Evolutionary conservation across 352 stramenopile species (phyloP), one percentile per base, ranked within the genome.

Genomic region (Pythium guiyangense): DNA sequence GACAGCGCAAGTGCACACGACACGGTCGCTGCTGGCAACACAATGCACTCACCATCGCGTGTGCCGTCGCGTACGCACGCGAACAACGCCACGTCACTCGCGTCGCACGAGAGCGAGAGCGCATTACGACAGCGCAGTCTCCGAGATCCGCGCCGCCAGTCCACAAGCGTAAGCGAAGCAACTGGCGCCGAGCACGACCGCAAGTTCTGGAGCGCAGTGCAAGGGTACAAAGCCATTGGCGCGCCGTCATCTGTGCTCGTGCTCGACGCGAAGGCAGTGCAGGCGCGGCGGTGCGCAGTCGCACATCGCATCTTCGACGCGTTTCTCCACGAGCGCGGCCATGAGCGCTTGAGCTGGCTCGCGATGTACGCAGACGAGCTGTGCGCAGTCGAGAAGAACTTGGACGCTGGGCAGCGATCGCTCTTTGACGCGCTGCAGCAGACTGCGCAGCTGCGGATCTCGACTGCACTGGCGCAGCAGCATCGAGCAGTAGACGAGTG

Each of bases 121-220:
- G 22, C 44, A 4, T 29, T 57, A 29, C 52, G 39, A 26, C 37
- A 39, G 12, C 52, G 37, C 17, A 50, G 40, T 6, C 11, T 53
- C 4, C 9, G 43, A 10, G 40, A 43, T 10, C 44, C 40, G n/a
- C 45, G 25, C 20, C 48, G 25, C 25, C 25, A 29, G 3, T 10
- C 55, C 22, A 48, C 57, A 66, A 1, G 62, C 20, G 3, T 35
- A 34, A 4, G 40, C 50, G 40, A 42, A 37, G 31, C 31, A 11
- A 37, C 31, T 12, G 31, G 6, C 31, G 31, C 80, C 2, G 55
- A 73, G 4, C 52, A 67, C 2, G 57, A 79, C 51, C 71, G 66
- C 57, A 76, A 73, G 51, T 90, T 90, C 54, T 90, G 79, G 79
- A 84, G 75, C 51, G 75, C 75, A 9, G 68, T 87, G 3, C 75